A percentile compares a stretch with the other conserved stretches of the same genome.
Conservation (phyloP, 2,329 filamentous ascomycete genomes). For the Epichloe baconii region DNA sequence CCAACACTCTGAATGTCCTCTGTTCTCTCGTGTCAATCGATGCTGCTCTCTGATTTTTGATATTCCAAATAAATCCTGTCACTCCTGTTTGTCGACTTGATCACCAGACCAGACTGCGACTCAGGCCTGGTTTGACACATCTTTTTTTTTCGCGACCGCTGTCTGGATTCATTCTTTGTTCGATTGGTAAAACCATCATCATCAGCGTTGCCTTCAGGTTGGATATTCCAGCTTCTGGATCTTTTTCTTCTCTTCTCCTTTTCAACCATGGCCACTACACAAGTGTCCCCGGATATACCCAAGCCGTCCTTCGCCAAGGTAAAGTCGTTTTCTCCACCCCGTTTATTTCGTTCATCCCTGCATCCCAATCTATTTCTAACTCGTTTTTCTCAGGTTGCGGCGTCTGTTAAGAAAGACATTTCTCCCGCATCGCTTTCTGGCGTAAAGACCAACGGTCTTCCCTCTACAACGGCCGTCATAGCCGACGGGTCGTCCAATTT, state of each 20-base stretch:
- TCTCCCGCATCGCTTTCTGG: conserved; percentile 3
- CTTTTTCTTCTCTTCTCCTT: conserved; percentile 2
- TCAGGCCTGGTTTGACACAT: background rate
- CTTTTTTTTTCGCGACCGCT: background rate
- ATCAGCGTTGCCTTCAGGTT: conserved; percentile 10
- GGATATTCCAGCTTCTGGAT: conserved; percentile 11
- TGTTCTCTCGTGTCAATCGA: conserved; percentile 38
- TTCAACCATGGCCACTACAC: conserved; percentile 32
- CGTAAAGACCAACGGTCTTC: conserved; percentile 8
- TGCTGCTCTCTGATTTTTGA: conserved; percentile 40
- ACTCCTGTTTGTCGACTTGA: conserved; percentile 14
- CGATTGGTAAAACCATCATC: background rate
- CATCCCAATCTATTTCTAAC: conserved; percentile 1
- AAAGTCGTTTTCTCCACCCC: conserved; percentile 12
- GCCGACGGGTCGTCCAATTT: conserved; percentile 10
- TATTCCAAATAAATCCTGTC: conserved; percentile 14
- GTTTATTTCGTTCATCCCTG: background rate
- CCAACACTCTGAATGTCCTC: conserved; percentile 34
- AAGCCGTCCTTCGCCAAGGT: conserved; percentile 71
- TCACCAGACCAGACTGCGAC: conserved; percentile 3
- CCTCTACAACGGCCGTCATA: conserved; percentile 5
- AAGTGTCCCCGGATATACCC: conserved; percentile 32
- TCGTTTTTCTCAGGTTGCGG: conserved; percentile 29
- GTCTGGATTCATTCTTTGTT: conserved; percentile 7
- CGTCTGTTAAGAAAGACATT: conserved; percentile 24